Evolutionary conservation across 805 yeast genomes (phyloP).

Genomic region (Candida andamanensis): DNA sequence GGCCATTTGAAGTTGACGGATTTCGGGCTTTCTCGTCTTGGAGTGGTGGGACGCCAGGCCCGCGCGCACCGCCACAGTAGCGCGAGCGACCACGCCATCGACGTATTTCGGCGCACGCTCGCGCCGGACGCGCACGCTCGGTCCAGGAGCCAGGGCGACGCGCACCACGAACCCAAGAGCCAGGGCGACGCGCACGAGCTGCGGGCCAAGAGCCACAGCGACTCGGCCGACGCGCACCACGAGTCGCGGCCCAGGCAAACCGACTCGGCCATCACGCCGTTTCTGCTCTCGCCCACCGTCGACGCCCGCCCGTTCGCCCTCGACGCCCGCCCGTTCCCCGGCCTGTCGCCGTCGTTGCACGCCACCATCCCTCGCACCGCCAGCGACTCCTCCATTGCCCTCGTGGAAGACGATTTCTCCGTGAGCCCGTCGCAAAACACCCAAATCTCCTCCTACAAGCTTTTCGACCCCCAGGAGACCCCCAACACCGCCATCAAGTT

Average conservation of each 20-base stretch:
- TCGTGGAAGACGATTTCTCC: slow-evolving; percentile 46
- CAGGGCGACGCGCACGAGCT: neutral
- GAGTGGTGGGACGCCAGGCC: slow-evolving; percentile 74
- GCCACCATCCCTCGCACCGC: slow-evolving; percentile 46
- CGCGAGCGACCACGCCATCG: slow-evolving; percentile 38
- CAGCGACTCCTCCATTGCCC: slow-evolving; percentile 54
- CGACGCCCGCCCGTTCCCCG: no score
- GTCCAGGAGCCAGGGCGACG: slow-evolving; percentile 11
- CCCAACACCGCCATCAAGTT: slow-evolving; percentile 51
- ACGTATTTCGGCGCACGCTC: slow-evolving; percentile 25
- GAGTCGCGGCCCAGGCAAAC: slow-evolving; percentile 31
- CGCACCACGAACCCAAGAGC: slow-evolving; percentile 22
- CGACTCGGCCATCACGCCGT: slow-evolving; percentile 40
- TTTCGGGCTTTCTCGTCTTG: slow-evolving; percentile 89
- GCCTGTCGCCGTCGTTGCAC: slow-evolving; percentile 47
- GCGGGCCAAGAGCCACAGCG: neutral
- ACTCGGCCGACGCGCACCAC: slow-evolving; percentile 18
- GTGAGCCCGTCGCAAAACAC: slow-evolving; percentile 22
- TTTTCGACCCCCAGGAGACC: slow-evolving; percentile 61
- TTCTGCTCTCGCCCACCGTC: slow-evolving; percentile 37
- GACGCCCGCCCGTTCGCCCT: slow-evolving; percentile 21
- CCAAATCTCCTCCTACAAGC: slow-evolving; percentile 43
- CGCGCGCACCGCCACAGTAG: slow-evolving; percentile 41
- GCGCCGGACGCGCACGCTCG: neutral
- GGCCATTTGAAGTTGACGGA: slow-evolving; percentile 95